Evolutionary conservation across 768 basidiomycete species (phyloP).

Genomic region (Hypholoma fasciculare): DNA sequence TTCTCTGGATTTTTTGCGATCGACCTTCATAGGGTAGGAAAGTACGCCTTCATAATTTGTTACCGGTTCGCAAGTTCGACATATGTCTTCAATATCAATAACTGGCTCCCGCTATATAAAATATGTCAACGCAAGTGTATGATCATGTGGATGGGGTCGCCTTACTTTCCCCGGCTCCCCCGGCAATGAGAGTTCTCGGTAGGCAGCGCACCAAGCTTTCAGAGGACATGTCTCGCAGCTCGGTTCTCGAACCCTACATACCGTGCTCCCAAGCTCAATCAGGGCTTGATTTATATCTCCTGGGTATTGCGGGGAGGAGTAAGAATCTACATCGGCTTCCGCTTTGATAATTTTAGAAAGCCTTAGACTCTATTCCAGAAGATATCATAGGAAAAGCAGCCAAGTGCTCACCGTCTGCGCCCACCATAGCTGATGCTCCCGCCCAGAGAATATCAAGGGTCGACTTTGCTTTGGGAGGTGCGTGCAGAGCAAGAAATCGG

Average conservation of each 20-base stretch:
- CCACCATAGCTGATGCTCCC: slow-evolving; percentile 70
- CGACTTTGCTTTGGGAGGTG: slow-evolving; percentile 75
- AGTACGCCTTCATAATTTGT: slow-evolving; percentile 47
- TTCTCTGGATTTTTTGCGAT: slow-evolving; percentile 80
- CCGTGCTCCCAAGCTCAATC: slow-evolving; percentile 92
- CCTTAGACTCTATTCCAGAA: not conserved
- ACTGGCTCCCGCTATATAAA: slow-evolving; percentile 12
- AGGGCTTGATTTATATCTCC: slow-evolving; percentile 92
- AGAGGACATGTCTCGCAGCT: slow-evolving; percentile 75
- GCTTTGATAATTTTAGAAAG: slow-evolving; percentile 4
- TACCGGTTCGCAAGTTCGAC: slow-evolving; percentile 66
- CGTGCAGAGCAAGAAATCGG: slow-evolving; percentile 80
- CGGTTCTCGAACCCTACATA: slow-evolving; percentile 87
- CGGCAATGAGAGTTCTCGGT: slow-evolving; percentile 24
- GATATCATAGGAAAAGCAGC: not conserved
- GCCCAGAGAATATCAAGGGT: slow-evolving; percentile 84
- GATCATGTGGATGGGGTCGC: slow-evolving; percentile 2
- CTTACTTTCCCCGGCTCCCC: slow-evolving; percentile 12
- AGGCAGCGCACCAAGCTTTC: slow-evolving; percentile 66
- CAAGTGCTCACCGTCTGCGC: slow-evolving; percentile 26
- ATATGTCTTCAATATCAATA: slow-evolving; percentile 78
- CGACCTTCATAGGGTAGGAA: slow-evolving; percentile 84
- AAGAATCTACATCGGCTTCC: slow-evolving; percentile 14
- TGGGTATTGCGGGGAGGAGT: slow-evolving; percentile 40
- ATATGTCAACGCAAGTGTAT: slow-evolving; percentile 4